Percentiles rank a stretch among this genome's conserved stretches.
phyloP scores from a whole-genome alignment of 2,329 filamentous ascomycete species.

The Orbilia javanica region DNA sequence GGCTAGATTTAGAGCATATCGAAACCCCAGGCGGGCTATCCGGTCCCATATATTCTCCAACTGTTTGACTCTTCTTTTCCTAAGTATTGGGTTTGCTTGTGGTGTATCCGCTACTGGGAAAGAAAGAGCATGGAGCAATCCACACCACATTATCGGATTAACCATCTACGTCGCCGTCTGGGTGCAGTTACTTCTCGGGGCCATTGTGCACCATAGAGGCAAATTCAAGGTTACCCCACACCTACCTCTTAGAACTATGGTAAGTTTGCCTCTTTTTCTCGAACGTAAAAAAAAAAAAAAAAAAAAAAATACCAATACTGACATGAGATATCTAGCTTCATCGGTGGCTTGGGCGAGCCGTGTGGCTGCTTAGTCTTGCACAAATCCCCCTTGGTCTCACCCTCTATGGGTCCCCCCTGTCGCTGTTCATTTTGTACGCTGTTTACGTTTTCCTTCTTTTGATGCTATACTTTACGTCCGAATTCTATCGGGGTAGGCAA shows the following conservation, averaged over 20 bases:
- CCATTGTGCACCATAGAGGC: slow-evolving; percentile 68
- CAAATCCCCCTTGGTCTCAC: slow-evolving; percentile 91
- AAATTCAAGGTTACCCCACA: slow-evolving; percentile 57
- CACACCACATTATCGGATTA: slow-evolving; percentile 85
- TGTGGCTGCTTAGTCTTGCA: slow-evolving; percentile 83
- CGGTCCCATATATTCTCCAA: slow-evolving; percentile 81
- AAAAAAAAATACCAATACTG: background rate
- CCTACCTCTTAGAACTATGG: slow-evolving; percentile 53
- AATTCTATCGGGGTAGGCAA: slow-evolving; percentile 66
- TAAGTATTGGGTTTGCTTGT: slow-evolving; percentile 78
- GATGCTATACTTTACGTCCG: slow-evolving; percentile 81
- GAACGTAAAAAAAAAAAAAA: too few species aligned
- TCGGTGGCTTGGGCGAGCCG: slow-evolving; percentile 84
- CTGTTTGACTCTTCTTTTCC: slow-evolving; percentile 75
- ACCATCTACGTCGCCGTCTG: slow-evolving; percentile 81
- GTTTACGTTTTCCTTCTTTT: slow-evolving; percentile 81
- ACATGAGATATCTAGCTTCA: slow-evolving; percentile 73
- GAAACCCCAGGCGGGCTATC: slow-evolving; percentile 73
- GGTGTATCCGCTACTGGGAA: slow-evolving; percentile 82
- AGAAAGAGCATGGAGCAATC: slow-evolving; percentile 73
- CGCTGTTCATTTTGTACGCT: slow-evolving; percentile 86
- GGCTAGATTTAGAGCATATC: slow-evolving; percentile 76
- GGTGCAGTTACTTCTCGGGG: slow-evolving; percentile 78
- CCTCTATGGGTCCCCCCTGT: slow-evolving; percentile 88
- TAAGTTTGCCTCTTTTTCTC: background rate